Evolutionary conservation across 805 yeast species (phyloP).

Genomic region (Candida insectorum): DNA sequence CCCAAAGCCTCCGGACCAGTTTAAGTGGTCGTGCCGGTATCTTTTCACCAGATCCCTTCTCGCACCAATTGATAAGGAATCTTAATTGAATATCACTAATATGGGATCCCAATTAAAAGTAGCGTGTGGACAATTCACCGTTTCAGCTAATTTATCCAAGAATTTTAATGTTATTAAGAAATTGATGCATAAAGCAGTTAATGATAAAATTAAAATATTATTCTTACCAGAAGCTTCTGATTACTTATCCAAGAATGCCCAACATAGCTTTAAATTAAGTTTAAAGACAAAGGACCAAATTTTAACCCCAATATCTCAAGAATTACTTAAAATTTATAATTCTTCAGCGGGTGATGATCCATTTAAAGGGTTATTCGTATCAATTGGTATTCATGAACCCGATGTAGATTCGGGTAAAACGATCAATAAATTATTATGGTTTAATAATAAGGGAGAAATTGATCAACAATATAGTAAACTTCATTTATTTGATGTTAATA

Average conservation of each 20-base stretch:
- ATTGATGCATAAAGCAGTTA: constrained; percentile 63
- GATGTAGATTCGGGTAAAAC: constrained; percentile 36
- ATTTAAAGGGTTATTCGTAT: constrained; percentile 54
- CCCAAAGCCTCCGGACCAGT: no score
- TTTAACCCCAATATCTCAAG: constrained; percentile 40
- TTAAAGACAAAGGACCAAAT: constrained; percentile 35
- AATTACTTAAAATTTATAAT: constrained; percentile 35
- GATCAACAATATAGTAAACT: constrained; percentile 74
- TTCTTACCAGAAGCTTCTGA: constrained; percentile 95
- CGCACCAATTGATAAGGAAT: no score
- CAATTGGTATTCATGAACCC: constrained; percentile 90
- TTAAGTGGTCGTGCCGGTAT: no score
- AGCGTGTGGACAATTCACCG: constrained; percentile 68
- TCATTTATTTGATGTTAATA: constrained; percentile 86
- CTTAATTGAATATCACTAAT: no score
- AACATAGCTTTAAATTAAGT: constrained; percentile 63
- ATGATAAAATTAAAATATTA: constrained; percentile 58
- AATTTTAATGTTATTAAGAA: constrained; percentile 60
- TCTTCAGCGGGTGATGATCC: constrained; percentile 10
- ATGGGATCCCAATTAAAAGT: constrained; percentile 4
- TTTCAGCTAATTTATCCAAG: constrained; percentile 56
- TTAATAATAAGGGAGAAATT: constrained; percentile 62
- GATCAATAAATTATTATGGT: constrained; percentile 71
- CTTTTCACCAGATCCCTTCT: no score
- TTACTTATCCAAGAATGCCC: constrained; percentile 69